A percentile compares a stretch with the other conserved stretches of the same genome.
Evolutionary conservation across 2,329 filamentous ascomycete species (phyloP).

Genomic region (Aureobasidium sp.): DNA sequence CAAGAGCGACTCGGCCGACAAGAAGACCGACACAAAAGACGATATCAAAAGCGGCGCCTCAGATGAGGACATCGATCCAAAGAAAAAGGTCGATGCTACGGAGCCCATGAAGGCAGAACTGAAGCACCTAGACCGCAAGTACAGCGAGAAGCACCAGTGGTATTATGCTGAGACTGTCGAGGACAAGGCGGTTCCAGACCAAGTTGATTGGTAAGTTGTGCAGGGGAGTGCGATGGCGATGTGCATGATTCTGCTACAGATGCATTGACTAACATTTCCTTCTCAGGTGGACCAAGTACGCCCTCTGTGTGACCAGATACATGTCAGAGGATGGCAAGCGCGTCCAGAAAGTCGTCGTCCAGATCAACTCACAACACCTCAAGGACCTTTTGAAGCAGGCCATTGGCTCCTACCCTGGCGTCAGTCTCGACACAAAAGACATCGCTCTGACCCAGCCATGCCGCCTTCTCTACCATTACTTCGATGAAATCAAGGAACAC

Average conservation of each 20-base stretch:
- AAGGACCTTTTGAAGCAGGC: constrained; percentile 25
- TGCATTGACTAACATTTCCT: neutral
- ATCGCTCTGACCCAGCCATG: constrained; percentile 25
- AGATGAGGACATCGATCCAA: neutral
- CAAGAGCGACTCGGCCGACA: neutral
- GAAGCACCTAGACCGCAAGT: constrained; percentile 25
- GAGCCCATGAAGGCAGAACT: constrained; percentile 20
- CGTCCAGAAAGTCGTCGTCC: constrained; percentile 22
- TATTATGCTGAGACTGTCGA: constrained; percentile 26
- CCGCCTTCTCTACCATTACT: constrained; percentile 25
- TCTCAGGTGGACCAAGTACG: constrained; percentile 22
- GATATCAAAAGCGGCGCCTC: neutral
- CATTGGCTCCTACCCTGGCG: constrained; percentile 23
- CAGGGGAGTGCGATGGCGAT: neutral
- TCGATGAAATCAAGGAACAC: constrained; percentile 22
- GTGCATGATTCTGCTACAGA: neutral
- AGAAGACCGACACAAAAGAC: neutral
- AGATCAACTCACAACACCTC: constrained; percentile 26
- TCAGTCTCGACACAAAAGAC: constrained; percentile 27
- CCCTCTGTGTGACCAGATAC: constrained; percentile 20
- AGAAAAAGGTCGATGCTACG: neutral
- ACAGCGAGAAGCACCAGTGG: constrained; percentile 23
- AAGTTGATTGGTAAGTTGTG: constrained; percentile 20
- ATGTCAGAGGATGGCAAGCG: constrained; percentile 18
- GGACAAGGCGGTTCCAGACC: constrained; percentile 23